Base-by-base conservation (phyloP, 2,329 filamentous ascomycete species). In the Corinectria fuckeliana region DNA sequence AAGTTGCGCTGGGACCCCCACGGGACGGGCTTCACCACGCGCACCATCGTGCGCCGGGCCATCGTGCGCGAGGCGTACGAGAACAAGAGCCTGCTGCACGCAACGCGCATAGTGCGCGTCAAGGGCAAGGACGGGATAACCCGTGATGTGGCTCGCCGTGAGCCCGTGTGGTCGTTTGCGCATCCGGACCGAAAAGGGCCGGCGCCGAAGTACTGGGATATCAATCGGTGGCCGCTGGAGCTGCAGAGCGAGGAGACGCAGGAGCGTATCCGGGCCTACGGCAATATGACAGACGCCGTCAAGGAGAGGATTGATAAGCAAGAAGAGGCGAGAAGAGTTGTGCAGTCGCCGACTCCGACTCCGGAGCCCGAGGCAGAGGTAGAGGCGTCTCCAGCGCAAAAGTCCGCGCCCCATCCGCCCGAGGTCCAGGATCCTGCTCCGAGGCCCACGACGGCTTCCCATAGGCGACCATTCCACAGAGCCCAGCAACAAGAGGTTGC, bases 201-300 rank as follows among this genome's bases (percentile, higher is more conserved):
- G n/a, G n/a, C n/a, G n/a, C n/a, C 28, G 56, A 45, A 7, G 63
- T 47, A 48, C 67, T 85, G 82, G 71, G 69, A 72, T 61, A 69
- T 85, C 42, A 74, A 79, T 65, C 76, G 81, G 36, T 85, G 82
- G 82, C 82, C 82, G 32, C 41, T 78, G 18, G 65, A 77, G 23
- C 67, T 79, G 51, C 78, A 82, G 63, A 70, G 60, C 6, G 50
- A 69, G 21, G 63, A 68, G 20, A 69, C 62, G n/a, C 72, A 73
- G 50, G 56, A 67, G 11, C 50, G 63, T 16, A 75, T 81, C 54
- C 32, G 52, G 18, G 44, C 25, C 14, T 52, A 58, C 16, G 60
- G 62, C 2, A n/a, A n/a, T n/a, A n/a, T 45, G 58, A n/a, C 18
- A 52, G 58, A 30, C 13, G 20, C 21, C 39, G 5, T 5, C 20